Conservation (phyloP, 2,329 filamentous ascomycete species). For the Hirsutella rhossiliensis region DNA sequence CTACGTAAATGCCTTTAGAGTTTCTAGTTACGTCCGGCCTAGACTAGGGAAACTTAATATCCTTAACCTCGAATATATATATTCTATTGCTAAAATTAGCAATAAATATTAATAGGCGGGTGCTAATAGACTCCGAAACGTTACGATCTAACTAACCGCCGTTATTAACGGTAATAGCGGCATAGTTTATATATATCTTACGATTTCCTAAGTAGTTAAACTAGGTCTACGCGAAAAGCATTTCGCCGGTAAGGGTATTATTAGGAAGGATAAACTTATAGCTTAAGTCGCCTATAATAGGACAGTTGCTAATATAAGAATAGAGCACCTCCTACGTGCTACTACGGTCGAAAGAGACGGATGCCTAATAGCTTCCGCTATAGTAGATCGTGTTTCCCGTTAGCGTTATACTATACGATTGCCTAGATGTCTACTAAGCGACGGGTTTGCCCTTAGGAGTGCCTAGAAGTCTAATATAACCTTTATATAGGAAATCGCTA, state of each 20-base stretch:
- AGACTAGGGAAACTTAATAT: constrained; percentile 54
- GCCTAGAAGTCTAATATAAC: constrained; percentile 37
- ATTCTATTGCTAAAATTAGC: constrained; percentile 55
- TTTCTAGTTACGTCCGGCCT: constrained; percentile 39
- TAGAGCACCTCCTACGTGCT: constrained; percentile 56
- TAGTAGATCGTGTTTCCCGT: constrained; percentile 49
- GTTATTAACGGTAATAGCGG: constrained; percentile 47
- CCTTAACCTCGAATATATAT: constrained; percentile 40
- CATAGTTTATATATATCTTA: constrained; percentile 84
- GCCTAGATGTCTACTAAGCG: constrained; percentile 50
- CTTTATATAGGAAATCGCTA: constrained; percentile 67
- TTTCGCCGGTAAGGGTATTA: constrained; percentile 47
- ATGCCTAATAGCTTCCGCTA: constrained; percentile 67
- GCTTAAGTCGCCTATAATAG: constrained; percentile 28
- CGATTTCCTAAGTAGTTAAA: constrained; percentile 67
- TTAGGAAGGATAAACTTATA: constrained; percentile 57
- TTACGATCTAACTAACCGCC: constrained; percentile 9
- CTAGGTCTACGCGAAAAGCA: constrained; percentile 66
- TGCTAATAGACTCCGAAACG: constrained; percentile 26
- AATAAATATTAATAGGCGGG: constrained; percentile 56
- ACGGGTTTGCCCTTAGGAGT: constrained; percentile 37
- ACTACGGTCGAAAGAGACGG: constrained; percentile 62
- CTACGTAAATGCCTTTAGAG: constrained; percentile 8
- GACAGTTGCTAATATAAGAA: constrained; percentile 44
- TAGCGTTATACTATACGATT: constrained; percentile 50